Percentiles rank a stretch among this genome's conserved stretches.
These are phyloP conservation scores for Aristolochia contorta DNA, from an alignment of 164 flowering plant genomes.

Conservation along the genomic window DNA sequence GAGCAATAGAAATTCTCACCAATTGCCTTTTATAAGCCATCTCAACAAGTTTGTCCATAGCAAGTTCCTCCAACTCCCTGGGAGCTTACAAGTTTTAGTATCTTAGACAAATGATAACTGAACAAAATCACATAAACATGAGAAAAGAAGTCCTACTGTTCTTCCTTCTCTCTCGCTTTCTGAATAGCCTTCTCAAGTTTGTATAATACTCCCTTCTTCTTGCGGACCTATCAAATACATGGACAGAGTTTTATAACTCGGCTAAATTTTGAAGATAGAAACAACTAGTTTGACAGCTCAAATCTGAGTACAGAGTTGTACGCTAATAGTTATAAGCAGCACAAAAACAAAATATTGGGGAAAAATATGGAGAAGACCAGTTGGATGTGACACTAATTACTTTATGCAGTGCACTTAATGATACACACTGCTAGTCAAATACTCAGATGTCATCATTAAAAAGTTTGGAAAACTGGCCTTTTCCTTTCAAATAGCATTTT, in stretches of 20 bases:
- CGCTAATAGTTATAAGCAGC: not conserved
- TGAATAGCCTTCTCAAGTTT: constrained; percentile 36
- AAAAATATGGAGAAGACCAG: too few relatives aligned
- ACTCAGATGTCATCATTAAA: too few relatives aligned
- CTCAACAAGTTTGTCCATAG: constrained; percentile 68
- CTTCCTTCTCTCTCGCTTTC: constrained; percentile 27
- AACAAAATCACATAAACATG: constrained; percentile 3
- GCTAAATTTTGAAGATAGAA: not conserved
- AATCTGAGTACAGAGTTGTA: not conserved
- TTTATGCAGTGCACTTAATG: too few relatives aligned
- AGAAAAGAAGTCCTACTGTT: constrained; percentile 27
- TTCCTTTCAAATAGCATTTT: too few relatives aligned
- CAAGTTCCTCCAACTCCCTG: constrained; percentile 70
- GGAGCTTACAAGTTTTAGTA: constrained; percentile 12
- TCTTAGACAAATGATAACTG: not conserved
- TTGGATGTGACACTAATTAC: too few relatives aligned
- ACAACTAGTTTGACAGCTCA: not conserved
- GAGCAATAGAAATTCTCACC: constrained; percentile 29
- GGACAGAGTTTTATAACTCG: not conserved
- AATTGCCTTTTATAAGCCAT: constrained; percentile 58
- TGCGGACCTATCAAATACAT: constrained; percentile 31
- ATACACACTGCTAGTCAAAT: too few relatives aligned
- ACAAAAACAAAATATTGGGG: not conserved
- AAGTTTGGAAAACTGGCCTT: too few relatives aligned
- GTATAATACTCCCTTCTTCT: constrained; percentile 36